Percentiles rank a stretch among this genome's conserved stretches.
Evolutionary conservation across 2,329 filamentous ascomycete genomes (phyloP).

Genomic region (Fusarium sulawesiense): DNA sequence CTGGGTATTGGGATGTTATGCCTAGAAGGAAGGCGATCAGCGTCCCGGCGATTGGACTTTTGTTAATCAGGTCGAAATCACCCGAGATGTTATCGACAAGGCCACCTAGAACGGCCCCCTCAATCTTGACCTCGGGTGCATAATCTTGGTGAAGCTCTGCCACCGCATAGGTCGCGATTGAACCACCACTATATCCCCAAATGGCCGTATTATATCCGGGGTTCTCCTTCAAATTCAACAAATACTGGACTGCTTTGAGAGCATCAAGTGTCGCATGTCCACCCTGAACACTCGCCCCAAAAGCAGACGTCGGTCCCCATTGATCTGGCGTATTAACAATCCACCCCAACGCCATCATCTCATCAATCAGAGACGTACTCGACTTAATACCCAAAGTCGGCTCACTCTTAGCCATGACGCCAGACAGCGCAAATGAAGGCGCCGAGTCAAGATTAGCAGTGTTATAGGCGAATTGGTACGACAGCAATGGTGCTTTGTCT

Average conservation of each 20-base stretch:
- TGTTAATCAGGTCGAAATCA: conserved; percentile 23
- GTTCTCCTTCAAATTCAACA: background rate
- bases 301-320: conserved; percentile 56
- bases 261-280: conserved; percentile 57
- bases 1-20: conserved; percentile 30
- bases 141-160: conserved; percentile 34
- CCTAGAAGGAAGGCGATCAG: conserved; percentile 33
- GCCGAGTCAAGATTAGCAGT: conserved; percentile 33
- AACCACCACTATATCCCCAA: conserved; percentile 43
- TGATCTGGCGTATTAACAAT: conserved; percentile 54
- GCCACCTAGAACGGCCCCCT: conserved; percentile 30
- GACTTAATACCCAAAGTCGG: conserved; percentile 23
- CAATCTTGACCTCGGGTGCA: conserved; percentile 24
- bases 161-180: conserved; percentile 29
- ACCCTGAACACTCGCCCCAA: conserved; percentile 53
- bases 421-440: conserved; percentile 32
- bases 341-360: conserved; percentile 28
- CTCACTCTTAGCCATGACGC: conserved; percentile 12
- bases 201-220: background rate
- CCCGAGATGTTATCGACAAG: conserved; percentile 33
- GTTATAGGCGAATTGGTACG: conserved; percentile 41
- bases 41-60: conserved; percentile 22
- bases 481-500: conserved; percentile 23
- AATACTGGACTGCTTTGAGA: conserved; percentile 52
- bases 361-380: conserved; percentile 7